A percentile compares a stretch with the other conserved stretches of the same genome.
Evolutionary conservation across 2,329 filamentous ascomycete genomes (phyloP).

Genomic region (Colletotrichum falcatum): DNA sequence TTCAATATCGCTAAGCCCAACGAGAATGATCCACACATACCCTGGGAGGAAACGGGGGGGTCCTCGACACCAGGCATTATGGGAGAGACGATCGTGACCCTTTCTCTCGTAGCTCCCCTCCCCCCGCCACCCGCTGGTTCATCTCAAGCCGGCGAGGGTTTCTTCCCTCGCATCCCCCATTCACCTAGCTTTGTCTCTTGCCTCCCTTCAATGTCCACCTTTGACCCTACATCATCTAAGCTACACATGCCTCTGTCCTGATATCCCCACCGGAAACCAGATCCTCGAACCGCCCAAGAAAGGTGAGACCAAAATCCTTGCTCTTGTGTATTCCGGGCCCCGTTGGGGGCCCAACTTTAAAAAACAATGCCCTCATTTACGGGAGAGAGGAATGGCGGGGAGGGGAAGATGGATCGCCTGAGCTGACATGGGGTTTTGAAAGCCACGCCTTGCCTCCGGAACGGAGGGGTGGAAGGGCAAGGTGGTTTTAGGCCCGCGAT

Average conservation of each 20-base stretch:
- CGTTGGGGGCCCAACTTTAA: neutral
- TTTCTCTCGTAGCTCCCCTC: neutral
- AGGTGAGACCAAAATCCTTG: slow-evolving; percentile 16
- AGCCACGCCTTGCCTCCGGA: neutral
- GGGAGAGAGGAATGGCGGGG: neutral
- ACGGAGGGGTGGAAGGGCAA: no score
- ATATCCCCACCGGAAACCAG: slow-evolving; percentile 17
- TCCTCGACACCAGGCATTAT: slow-evolving; percentile 2
- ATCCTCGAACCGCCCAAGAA: slow-evolving; percentile 12
- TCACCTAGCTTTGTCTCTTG: slow-evolving; percentile 3
- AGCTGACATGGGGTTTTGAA: slow-evolving; percentile 14
- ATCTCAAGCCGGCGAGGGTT: slow-evolving; percentile 16
- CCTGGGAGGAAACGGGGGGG: slow-evolving; percentile 12
- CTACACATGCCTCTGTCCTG: slow-evolving; percentile 5
- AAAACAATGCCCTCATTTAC: slow-evolving; percentile 6
- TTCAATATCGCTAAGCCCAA: slow-evolving; percentile 23
- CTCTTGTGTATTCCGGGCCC: neutral
- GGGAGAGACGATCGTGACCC: slow-evolving; percentile 30
- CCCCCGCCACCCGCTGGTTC: slow-evolving; percentile 5
- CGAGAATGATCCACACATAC: slow-evolving; percentile 9
- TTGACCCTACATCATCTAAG: slow-evolving; percentile 34
- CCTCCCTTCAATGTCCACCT: slow-evolving; percentile 14
- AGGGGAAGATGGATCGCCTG: neutral
- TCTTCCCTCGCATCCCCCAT: slow-evolving; percentile 26
- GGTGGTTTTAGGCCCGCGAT: neutral